These are phyloP conservation scores for Fraxinus greggii DNA, from an alignment of 305 asterid species.

Conservation along the genomic window DNA sequence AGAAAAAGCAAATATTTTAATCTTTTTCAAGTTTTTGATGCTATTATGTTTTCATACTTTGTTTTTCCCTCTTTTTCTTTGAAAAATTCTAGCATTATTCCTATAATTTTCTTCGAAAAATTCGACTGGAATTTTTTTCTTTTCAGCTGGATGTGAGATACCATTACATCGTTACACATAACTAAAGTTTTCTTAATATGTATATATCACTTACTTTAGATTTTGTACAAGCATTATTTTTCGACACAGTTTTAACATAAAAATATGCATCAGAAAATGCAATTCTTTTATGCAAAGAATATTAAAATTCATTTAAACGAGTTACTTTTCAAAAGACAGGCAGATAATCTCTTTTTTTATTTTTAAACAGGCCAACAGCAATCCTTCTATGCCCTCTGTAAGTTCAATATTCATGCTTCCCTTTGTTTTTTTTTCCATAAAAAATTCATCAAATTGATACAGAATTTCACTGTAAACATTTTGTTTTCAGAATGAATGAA, in stretches of 20 bases:
- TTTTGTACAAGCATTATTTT: not conserved
- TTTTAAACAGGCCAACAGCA: constrained; percentile 62
- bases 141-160: not conserved
- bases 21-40: not conserved
- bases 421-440: not conserved
- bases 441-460: not conserved
- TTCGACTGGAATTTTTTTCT: not conserved
- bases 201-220: not conserved
- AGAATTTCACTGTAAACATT: not conserved
- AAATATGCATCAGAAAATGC: not conserved
- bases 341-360: constrained; percentile 5
- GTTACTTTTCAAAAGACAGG: not conserved
- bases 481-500: not conserved
- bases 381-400: constrained; percentile 89
- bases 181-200: not conserved
- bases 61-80: not conserved
- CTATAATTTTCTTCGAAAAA: not conserved
- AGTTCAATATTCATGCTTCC: constrained; percentile 29
- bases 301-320: not conserved
- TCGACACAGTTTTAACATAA: not conserved
- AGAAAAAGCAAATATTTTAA: not conserved
- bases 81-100: not conserved
- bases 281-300: not conserved
- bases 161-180: not conserved
- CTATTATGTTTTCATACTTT: not conserved